Percentiles rank a stretch among this genome's conserved stretches.
Conservation (phyloP, 805 yeast species). For the Peterozyma toletana region DNA sequence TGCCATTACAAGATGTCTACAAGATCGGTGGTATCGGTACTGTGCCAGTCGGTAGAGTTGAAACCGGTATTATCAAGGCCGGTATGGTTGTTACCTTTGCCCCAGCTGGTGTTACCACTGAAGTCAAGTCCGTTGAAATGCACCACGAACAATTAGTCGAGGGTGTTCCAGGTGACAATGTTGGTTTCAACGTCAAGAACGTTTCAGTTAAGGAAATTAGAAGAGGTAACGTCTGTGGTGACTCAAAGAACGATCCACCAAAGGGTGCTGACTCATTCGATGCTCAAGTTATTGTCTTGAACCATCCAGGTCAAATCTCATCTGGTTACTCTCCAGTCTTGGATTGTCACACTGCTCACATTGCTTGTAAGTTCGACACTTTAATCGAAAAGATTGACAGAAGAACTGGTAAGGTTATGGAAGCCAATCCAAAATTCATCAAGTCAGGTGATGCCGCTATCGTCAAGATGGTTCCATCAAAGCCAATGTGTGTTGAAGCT, state of each 20-base stretch:
- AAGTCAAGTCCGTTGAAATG: slow-evolving; percentile 85
- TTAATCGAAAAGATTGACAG: slow-evolving; percentile 82
- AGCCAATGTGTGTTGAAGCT: slow-evolving; percentile 93
- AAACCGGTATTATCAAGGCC: slow-evolving; percentile 87
- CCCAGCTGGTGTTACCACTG: slow-evolving; percentile 87
- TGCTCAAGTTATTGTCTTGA: slow-evolving; percentile 81
- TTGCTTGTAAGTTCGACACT: slow-evolving; percentile 76
- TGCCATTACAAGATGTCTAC: slow-evolving; percentile 88
- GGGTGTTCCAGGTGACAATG: slow-evolving; percentile 90
- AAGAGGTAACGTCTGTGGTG: slow-evolving; percentile 92
- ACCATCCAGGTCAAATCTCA: slow-evolving; percentile 89
- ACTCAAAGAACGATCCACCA: slow-evolving; percentile 86
- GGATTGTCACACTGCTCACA: slow-evolving; percentile 91
- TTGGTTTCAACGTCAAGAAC: slow-evolving; percentile 87
- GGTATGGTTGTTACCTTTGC: slow-evolving; percentile 88
- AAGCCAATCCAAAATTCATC: slow-evolving; percentile 87
- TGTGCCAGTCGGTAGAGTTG: slow-evolving; percentile 92
- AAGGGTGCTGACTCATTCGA: slow-evolving; percentile 71
- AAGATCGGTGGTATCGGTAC: slow-evolving; percentile 90
- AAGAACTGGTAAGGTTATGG: slow-evolving; percentile 86
- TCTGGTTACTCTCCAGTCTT: slow-evolving; percentile 89
- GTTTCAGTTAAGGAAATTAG: slow-evolving; percentile 84
- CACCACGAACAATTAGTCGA: slow-evolving; percentile 75
- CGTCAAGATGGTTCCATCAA: slow-evolving; percentile 81
- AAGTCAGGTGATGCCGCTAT: slow-evolving; percentile 96